Base-by-base conservation (phyloP, 306 rosid species). In the Crataegus laevigata region DNA sequence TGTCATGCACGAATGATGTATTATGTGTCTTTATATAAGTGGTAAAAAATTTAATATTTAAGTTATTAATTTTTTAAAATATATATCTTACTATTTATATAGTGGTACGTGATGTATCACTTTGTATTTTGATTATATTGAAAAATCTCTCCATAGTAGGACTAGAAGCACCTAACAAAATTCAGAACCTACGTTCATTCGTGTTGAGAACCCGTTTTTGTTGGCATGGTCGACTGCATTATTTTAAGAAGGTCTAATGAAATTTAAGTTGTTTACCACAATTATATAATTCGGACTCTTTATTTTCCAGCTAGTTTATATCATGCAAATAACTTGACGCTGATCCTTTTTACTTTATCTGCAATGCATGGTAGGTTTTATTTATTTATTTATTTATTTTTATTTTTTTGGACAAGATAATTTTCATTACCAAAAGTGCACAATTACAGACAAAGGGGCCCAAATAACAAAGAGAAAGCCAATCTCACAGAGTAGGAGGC, bases 281-380 rank as follows among this genome's bases (percentile, higher is more conserved):
- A 5, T 43, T 51, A 21, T 66, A 55, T 10, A 5, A 25, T 2
- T 22, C 18, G 12, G 50, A 19, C 36, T 43, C 50, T 28, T 3
- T 60, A 60, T 25, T 19, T 18, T 45, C 43, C 28, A 11, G 29
- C n/a, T 5, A 11, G 59, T 73, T 30, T 30, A 4, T 30, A 5
- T 30, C 32, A 32, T 32, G 34, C 34, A 32, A 32, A 32, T 32
- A 32, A 32, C 34, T 32, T 32, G 34, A 71, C 21, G 21, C 72
- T 55, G 38, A 78, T 69, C 43, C 29, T 22, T 43, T 61, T 72
- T 65, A 45, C 80, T 78, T 34, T 67, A 26, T 60, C 72, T 38
- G 47, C 69, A 21, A 30, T 51, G 47, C 54, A 25, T 82, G 67
- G n/a, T n/a, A n/a, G n/a, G n/a, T n/a, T n/a, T n/a, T n/a, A n/a